Conservation (phyloP, 208 protist genomes). For the Trichomonas gallinae region DNA sequence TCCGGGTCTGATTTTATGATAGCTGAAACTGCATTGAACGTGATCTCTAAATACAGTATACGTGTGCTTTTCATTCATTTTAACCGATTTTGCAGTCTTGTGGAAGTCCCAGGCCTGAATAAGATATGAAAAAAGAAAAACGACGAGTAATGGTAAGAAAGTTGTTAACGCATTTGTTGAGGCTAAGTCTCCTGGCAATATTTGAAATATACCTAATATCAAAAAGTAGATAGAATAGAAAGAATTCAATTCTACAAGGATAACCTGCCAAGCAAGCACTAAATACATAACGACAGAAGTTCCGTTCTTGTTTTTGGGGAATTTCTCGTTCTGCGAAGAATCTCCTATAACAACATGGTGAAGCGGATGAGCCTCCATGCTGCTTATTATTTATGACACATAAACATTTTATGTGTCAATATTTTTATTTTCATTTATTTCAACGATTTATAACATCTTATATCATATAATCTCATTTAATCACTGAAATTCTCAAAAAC, state of each 20-base stretch:
- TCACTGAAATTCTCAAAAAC: too few relatives aligned
- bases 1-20: not conserved
- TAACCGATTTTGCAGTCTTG: not conserved
- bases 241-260: not conserved
- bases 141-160: not conserved
- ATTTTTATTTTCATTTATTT: too few relatives aligned
- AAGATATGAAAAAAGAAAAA: not conserved
- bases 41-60: not conserved
- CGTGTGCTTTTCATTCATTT: not conserved
- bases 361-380: not conserved
- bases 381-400: too few relatives aligned
- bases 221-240: slow-evolving; percentile 7
- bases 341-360: not conserved
- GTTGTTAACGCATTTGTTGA: not conserved
- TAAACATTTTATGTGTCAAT: too few relatives aligned
- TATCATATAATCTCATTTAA: too few relatives aligned
- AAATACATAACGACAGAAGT: not conserved
- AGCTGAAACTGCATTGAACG: not conserved
- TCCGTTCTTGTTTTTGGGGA: not conserved
- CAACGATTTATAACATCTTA: too few relatives aligned
- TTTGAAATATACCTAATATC: not conserved
- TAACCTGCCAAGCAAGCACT: not conserved
- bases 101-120: not conserved
- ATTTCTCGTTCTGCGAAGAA: not conserved
- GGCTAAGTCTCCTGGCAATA: not conserved